phyloP scores from a whole-genome alignment of 257 asterid species.

The Plectranthus barbatus region DNA sequence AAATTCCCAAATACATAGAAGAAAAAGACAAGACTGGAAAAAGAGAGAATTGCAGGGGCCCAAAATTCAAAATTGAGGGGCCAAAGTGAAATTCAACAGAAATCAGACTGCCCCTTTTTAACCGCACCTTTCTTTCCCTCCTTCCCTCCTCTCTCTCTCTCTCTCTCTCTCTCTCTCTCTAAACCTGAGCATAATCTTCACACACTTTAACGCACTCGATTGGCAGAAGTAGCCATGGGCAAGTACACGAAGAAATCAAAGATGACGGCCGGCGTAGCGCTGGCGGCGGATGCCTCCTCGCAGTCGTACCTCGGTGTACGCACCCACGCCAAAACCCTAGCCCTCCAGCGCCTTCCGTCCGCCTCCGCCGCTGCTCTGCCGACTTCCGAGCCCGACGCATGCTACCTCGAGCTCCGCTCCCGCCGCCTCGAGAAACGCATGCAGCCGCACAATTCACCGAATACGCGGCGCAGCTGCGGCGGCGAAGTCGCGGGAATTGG shows the following conservation, averaged over 20 bases:
- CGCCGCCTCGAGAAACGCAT: slow-evolving; percentile 43
- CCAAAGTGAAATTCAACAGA: not conserved
- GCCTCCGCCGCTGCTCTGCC: not conserved
- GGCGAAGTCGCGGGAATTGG: not conserved
- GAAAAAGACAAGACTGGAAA: no score
- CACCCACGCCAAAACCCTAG: slow-evolving; percentile 71
- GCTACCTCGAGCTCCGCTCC: slow-evolving; percentile 62
- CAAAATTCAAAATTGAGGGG: not conserved
- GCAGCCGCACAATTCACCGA: slow-evolving; percentile 19
- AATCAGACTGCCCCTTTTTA: not conserved
- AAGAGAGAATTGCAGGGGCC: not conserved
- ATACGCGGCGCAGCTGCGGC: not conserved
- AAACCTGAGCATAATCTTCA: not conserved
- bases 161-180: not conserved
- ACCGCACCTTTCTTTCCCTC: not conserved
- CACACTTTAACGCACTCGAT: not conserved
- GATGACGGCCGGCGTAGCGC: slow-evolving; percentile 37
- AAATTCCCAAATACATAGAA: no score
- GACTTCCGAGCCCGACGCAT: slow-evolving; percentile 21
- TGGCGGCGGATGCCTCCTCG: slow-evolving; percentile 38
- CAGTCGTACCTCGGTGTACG: slow-evolving; percentile 59
- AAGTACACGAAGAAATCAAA: slow-evolving; percentile 51
- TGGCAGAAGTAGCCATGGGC: slow-evolving; percentile 28
- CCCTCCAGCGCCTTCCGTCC: slow-evolving; percentile 49
- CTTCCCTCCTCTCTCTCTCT: not conserved